These are phyloP conservation scores for Cystobasidium sp. DNA, from an alignment of 1,284 basidiomycete genomes.

Conservation along the genomic window DNA sequence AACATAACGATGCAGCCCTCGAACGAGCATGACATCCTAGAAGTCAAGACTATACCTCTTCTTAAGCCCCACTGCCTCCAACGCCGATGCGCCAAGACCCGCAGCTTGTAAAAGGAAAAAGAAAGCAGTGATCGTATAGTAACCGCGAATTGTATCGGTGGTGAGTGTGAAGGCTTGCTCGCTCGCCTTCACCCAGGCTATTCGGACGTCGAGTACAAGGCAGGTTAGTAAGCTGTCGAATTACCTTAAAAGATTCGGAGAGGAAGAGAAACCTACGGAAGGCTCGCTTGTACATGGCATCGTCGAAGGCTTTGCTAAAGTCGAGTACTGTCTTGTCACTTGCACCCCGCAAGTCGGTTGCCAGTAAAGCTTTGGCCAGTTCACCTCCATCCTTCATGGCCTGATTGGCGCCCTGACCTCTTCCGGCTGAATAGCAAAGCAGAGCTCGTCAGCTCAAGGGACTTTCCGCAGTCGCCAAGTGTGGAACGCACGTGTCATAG, in stretches of 20 bases:
- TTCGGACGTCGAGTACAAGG: neutral
- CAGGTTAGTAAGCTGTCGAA: neutral
- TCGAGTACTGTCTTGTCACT: neutral
- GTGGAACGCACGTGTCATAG: slow-evolving; percentile 24
- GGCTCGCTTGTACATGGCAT: slow-evolving; percentile 30
- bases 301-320: slow-evolving; percentile 8
- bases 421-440: slow-evolving; percentile 12
- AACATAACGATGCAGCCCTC: too few relatives aligned
- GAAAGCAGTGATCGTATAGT: neutral
- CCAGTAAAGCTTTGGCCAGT: neutral
- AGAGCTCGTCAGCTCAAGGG: neutral
- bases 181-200: slow-evolving; percentile 34
- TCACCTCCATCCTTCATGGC: slow-evolving; percentile 25
- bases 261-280: slow-evolving; percentile 17
- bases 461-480: neutral
- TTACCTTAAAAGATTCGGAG: neutral
- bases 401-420: slow-evolving; percentile 36
- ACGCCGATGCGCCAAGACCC: neutral
- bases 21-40: neutral
- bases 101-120: neutral
- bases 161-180: slow-evolving; percentile 17
- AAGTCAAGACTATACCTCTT: slow-evolving; percentile 4
- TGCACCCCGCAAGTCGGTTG: neutral
- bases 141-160: neutral
- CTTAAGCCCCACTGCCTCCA: slow-evolving; percentile 2